Conservation (phyloP, 1,284 basidiomycete genomes). For the Tilletia setariae region DNA sequence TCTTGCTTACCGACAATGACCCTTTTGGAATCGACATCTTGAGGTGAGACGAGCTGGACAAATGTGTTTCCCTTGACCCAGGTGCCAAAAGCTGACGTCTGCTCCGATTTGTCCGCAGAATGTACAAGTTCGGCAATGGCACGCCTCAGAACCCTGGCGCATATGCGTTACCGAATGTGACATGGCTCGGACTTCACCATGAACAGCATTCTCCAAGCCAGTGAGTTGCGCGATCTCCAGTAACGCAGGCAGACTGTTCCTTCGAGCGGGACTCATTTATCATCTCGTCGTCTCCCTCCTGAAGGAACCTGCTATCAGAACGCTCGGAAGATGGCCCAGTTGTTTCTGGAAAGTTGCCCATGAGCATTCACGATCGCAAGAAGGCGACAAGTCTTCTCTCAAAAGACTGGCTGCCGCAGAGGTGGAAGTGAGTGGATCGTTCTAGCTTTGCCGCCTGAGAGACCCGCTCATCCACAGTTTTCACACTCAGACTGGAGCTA, state of each 20-base stretch:
- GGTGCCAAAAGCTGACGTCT: too few relatives aligned
- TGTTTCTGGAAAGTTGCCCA: neutral
- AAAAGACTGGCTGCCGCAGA: neutral
- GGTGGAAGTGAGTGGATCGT: neutral
- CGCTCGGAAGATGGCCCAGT: neutral
- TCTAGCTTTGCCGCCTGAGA: too few relatives aligned
- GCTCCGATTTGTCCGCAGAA: neutral
- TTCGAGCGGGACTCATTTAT: constrained; percentile 18
- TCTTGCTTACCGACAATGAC: constrained; percentile 24
- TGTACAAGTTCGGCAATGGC: constrained; percentile 7
- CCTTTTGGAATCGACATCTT: constrained; percentile 43
- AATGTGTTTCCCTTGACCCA: neutral
- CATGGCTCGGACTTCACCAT: constrained; percentile 26
- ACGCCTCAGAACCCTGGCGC: neutral
- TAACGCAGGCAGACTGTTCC: too few relatives aligned
- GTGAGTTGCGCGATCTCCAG: too few relatives aligned
- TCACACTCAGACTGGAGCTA: constrained; percentile 14
- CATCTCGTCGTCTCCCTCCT: too few relatives aligned
- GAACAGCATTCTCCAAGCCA: too few relatives aligned
- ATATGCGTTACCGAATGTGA: neutral
- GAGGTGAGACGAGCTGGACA: constrained; percentile 15
- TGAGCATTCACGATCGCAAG: constrained; percentile 22
- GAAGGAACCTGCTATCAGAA: too few relatives aligned
- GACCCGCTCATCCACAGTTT: neutral
- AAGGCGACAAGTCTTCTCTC: constrained; percentile 28